These are phyloP conservation scores for Podaxis rugospora DNA, from an alignment of 768 basidiomycete species.

Conservation along the genomic window DNA sequence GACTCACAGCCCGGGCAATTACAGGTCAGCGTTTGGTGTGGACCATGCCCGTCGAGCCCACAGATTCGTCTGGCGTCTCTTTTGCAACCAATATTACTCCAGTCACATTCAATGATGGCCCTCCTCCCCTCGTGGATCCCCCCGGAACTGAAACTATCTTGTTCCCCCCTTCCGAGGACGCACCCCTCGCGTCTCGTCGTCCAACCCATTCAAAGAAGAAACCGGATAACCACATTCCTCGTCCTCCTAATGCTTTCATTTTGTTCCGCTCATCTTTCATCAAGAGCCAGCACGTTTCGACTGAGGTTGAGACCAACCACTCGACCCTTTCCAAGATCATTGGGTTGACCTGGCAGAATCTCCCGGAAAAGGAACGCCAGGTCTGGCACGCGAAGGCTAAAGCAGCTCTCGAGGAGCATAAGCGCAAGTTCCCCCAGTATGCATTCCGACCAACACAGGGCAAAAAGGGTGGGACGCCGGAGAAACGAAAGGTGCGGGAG, in stretches of 20 bases:
- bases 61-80: slow-evolving; percentile 17
- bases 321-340: slow-evolving; percentile 83
- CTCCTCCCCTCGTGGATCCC: slow-evolving; percentile 26
- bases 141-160: slow-evolving; percentile 40
- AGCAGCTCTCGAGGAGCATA: slow-evolving; percentile 71
- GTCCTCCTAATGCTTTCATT: slow-evolving; percentile 84
- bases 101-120: slow-evolving; percentile 20
- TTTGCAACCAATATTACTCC: slow-evolving; percentile 20
- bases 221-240: slow-evolving; percentile 72
- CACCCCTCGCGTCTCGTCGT: slow-evolving; percentile 30
- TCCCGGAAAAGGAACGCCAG: slow-evolving; percentile 71
- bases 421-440: slow-evolving; percentile 74
- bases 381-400: slow-evolving; percentile 78
- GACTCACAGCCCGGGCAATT: background rate
- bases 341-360: slow-evolving; percentile 77
- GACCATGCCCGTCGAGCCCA: slow-evolving; percentile 23
- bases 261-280: slow-evolving; percentile 83
- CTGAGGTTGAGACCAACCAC: slow-evolving; percentile 77
- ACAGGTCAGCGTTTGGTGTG: slow-evolving; percentile 28
- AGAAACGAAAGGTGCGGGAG: slow-evolving; percentile 63
- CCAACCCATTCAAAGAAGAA: slow-evolving; percentile 65
- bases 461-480: slow-evolving; percentile 39
- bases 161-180: slow-evolving; percentile 49
- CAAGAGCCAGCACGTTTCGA: slow-evolving; percentile 71
- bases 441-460: slow-evolving; percentile 69